A percentile compares a stretch with the other conserved stretches of the same genome.
phyloP scores from a whole-genome alignment of 2,329 filamentous ascomycete species.

The Colletotrichum sp. region DNA sequence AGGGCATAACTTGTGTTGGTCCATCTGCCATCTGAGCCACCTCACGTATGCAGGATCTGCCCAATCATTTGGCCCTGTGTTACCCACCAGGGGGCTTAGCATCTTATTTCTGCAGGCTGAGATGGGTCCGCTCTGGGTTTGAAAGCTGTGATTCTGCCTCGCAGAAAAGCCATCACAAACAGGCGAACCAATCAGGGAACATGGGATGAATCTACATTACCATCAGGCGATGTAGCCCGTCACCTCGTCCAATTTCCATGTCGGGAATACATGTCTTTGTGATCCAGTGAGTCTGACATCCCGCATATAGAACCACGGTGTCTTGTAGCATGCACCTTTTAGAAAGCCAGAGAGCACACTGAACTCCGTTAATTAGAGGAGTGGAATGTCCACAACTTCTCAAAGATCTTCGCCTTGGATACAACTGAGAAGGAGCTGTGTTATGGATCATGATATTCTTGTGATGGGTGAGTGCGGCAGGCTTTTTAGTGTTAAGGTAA shows the following conservation, averaged over 20 bases:
- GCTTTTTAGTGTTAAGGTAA: background rate
- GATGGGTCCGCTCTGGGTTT: background rate
- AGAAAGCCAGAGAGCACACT: background rate
- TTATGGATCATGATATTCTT: fast-evolving
- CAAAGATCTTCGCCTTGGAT: background rate
- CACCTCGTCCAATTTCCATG: background rate
- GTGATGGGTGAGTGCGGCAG: fast-evolving
- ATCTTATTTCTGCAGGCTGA: background rate
- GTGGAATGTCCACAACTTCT: fast-evolving
- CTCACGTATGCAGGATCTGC: background rate
- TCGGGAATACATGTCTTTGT: background rate
- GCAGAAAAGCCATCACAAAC: background rate
- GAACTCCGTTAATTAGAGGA: background rate
- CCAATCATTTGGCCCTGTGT: background rate
- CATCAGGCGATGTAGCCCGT: background rate
- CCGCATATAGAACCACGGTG: fast-evolving
- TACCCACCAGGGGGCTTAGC: background rate
- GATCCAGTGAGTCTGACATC: background rate
- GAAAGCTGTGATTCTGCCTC: background rate
- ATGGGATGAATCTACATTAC: background rate
- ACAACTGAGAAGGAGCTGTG: background rate
- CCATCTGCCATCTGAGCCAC: background rate
- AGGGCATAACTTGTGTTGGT: background rate
- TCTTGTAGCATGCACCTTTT: fast-evolving
- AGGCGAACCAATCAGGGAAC: background rate